Conservation (phyloP, 768 basidiomycete genomes). For the Lactifluus volemus region DNA sequence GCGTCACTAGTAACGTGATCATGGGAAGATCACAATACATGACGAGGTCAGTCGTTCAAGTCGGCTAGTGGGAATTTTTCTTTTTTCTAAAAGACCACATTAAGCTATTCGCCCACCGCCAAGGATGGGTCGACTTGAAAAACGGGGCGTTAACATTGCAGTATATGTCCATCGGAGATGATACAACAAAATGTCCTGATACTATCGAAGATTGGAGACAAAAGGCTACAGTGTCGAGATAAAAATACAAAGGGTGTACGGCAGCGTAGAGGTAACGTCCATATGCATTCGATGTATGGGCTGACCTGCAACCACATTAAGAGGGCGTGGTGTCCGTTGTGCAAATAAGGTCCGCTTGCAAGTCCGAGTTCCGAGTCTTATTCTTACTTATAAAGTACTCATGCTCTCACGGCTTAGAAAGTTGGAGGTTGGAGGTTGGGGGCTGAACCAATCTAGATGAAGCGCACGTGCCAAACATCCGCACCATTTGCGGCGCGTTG, state of each 20-base stretch:
- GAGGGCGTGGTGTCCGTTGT: background rate
- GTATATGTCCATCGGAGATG: background rate
- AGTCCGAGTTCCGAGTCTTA: background rate
- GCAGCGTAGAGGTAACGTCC: background rate
- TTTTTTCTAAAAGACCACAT: background rate
- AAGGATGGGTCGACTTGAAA: background rate
- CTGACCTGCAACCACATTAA: background rate
- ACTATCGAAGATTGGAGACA: background rate
- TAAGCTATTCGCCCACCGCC: background rate
- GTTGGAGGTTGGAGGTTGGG: background rate
- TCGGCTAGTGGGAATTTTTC: constrained; percentile 16
- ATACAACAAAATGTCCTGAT: background rate
- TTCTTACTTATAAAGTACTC: background rate
- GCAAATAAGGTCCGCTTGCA: background rate
- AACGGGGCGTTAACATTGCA: background rate
- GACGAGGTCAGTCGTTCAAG: constrained; percentile 19
- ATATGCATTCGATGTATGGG: background rate
- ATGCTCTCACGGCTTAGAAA: background rate
- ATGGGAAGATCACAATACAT: background rate
- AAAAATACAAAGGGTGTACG: background rate
- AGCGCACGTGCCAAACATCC: constrained; percentile 12
- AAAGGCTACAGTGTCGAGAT: background rate
- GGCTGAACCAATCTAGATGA: background rate
- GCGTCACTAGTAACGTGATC: constrained; percentile 46
- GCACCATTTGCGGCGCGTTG: constrained; percentile 14